Percentiles rank a stretch among this genome's conserved stretches.
Evolutionary conservation across 331 rosid species (phyloP).

Genomic region (Acacia pycnantha): DNA sequence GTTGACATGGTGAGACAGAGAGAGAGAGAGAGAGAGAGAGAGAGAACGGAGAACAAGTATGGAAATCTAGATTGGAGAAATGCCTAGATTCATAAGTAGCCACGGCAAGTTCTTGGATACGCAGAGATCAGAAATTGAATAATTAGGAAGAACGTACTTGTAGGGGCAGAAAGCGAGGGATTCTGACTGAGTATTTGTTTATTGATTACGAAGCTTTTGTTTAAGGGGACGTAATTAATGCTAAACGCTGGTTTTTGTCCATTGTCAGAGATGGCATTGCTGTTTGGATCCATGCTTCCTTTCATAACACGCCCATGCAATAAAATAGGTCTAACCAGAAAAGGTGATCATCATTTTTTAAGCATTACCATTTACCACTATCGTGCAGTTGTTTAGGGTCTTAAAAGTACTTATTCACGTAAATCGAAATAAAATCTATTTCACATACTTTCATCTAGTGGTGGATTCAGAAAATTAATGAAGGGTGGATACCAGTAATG

Average conservation of each 20-base stretch:
- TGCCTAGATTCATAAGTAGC: background rate
- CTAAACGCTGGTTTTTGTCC: slow-evolving; percentile 36
- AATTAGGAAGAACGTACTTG: slow-evolving; percentile 32
- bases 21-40: background rate
- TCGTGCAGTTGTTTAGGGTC: too few species aligned
- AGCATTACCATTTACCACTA: background rate
- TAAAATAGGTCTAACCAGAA: background rate
- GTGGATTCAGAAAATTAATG: too few species aligned
- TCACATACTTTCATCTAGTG: too few species aligned
- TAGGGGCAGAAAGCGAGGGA: slow-evolving; percentile 33
- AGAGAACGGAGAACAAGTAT: background rate
- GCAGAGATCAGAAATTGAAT: slow-evolving; percentile 25
- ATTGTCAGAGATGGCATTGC: background rate
- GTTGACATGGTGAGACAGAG: slow-evolving; percentile 31
- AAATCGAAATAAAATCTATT: too few species aligned
- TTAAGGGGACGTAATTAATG: slow-evolving; percentile 44
- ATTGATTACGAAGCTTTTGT: slow-evolving; percentile 35
- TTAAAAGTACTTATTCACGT: too few species aligned
- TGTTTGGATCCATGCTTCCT: background rate
- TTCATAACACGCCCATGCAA: background rate
- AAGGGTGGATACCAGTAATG: too few species aligned
- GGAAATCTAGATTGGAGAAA: background rate
- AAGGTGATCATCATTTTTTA: background rate
- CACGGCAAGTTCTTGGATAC: background rate
- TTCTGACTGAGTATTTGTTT: slow-evolving; percentile 28